Percentiles rank a stretch among this genome's conserved stretches.
Conservation (phyloP, 306 rosid species). For the Castanea mollissima region DNA sequence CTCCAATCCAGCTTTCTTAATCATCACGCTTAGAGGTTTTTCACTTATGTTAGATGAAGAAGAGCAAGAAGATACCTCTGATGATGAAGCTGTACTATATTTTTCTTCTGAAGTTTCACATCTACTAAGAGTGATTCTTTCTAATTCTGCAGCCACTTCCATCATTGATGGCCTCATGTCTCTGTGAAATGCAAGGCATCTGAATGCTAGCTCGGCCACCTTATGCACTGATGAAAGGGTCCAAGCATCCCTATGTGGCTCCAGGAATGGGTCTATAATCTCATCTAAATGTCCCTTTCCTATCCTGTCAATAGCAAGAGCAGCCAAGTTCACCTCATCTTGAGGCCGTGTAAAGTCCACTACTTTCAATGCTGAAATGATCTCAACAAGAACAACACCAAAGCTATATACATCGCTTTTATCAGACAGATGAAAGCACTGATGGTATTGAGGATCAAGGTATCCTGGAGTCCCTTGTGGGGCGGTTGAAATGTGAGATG, state of each 20-base stretch:
- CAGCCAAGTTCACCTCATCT: constrained; percentile 76
- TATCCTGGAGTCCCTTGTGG: constrained; percentile 99
- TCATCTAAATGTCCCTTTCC: constrained; percentile 61
- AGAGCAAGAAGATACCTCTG: constrained; percentile 46
- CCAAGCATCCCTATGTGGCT: constrained; percentile 42
- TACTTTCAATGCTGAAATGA: constrained; percentile 72
- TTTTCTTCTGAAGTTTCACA: constrained; percentile 43
- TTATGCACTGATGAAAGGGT: constrained; percentile 52
- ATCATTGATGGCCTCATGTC: constrained; percentile 93
- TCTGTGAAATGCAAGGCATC: constrained; percentile 86
- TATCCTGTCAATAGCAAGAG: constrained; percentile 62
- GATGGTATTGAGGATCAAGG: constrained; percentile 94
- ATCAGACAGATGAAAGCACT: constrained; percentile 87
- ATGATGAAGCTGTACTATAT: constrained; percentile 40
- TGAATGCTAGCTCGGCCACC: constrained; percentile 83
- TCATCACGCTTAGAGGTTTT: constrained; percentile 39
- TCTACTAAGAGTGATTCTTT: constrained; percentile 43
- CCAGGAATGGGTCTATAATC: constrained; percentile 67
- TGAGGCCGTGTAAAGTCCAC: constrained; percentile 82
- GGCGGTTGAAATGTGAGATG: constrained; percentile 83
- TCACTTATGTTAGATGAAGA: constrained; percentile 50
- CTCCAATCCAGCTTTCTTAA: constrained; percentile 26
- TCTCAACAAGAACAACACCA: constrained; percentile 89
- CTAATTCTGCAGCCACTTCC: constrained; percentile 83
- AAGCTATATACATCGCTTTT: constrained; percentile 93